phyloP scores from a whole-genome alignment of 2,329 filamentous ascomycete species.

The Sporothrix brunneoviolacea region DNA sequence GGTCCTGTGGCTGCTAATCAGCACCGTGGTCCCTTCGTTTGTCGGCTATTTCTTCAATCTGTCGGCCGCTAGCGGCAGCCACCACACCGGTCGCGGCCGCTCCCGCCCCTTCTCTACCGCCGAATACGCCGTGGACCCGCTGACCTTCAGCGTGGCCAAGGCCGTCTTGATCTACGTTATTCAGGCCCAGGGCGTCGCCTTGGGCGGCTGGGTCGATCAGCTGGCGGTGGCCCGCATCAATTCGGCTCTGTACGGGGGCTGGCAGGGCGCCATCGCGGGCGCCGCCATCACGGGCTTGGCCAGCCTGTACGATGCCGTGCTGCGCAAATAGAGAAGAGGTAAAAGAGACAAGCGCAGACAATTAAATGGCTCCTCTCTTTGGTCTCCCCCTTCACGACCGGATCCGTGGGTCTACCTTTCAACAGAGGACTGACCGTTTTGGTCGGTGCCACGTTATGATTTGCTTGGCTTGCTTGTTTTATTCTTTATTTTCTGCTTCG shows the following conservation, averaged over 20 bases:
- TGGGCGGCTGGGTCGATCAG: constrained; percentile 55
- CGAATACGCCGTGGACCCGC: constrained; percentile 67
- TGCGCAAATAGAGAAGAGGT: constrained; percentile 52
- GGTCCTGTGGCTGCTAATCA: constrained; percentile 68
- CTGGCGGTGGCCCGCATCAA: constrained; percentile 57
- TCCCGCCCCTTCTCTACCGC: constrained; percentile 28
- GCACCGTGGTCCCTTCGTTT: constrained; percentile 60
- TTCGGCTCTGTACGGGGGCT: constrained; percentile 62
- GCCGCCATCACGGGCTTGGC: constrained; percentile 60
- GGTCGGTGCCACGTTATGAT: background rate
- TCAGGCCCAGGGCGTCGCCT: constrained; percentile 60
- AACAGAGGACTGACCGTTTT: background rate
- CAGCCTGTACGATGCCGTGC: constrained; percentile 70
- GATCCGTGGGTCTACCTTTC: background rate
- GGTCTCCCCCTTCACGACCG: background rate
- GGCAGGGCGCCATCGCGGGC: constrained; percentile 62
- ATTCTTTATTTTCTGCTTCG: background rate
- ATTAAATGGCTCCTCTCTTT: background rate
- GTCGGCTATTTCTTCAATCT: constrained; percentile 90
- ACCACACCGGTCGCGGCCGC: constrained; percentile 36
- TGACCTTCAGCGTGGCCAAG: constrained; percentile 87
- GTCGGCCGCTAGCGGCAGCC: constrained; percentile 44
- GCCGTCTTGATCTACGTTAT: constrained; percentile 75
- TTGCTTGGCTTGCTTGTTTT: background rate
- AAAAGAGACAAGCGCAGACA: background rate